A percentile compares a stretch with the other conserved stretches of the same genome.
These are phyloP conservation scores for Pseudognaphalium luteoalbum DNA, from an alignment of 129 eudicot genomes.

Conservation along the genomic window DNA sequence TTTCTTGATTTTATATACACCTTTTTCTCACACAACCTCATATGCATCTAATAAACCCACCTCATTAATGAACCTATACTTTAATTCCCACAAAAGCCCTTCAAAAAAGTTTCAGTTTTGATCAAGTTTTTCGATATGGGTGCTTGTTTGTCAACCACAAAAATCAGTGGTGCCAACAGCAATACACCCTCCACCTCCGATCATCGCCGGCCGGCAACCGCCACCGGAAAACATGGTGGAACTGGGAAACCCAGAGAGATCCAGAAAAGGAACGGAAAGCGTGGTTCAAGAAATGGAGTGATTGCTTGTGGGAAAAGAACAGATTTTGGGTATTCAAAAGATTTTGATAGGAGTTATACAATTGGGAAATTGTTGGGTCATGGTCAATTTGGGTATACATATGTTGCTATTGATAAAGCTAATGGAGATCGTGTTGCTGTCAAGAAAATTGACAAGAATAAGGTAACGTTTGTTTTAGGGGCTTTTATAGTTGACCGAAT, in stretches of 20 bases:
- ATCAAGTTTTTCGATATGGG: constrained; percentile 35
- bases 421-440: constrained; percentile 97
- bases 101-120: constrained; percentile 6
- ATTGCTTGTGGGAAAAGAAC: constrained; percentile 78
- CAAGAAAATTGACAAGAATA: constrained; percentile 88
- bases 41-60: constrained; percentile 14
- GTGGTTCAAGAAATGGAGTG: constrained; percentile 35
- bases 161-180: constrained; percentile 40
- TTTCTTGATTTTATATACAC: constrained; percentile 14
- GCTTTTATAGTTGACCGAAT: constrained; percentile 1
- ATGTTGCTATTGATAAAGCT: constrained; percentile 79
- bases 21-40: constrained; percentile 1
- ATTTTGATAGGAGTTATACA: constrained; percentile 60
- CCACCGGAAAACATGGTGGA: constrained; percentile 16
- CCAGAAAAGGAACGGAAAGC: constrained; percentile 17
- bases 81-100: constrained; percentile 13
- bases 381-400: constrained; percentile 98
- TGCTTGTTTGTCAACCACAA: constrained; percentile 39
- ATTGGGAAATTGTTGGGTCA: constrained; percentile 95
- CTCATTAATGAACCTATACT: constrained; percentile 1
- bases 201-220: constrained; percentile 18
- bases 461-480: constrained; percentile 42
- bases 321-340: constrained; percentile 87
- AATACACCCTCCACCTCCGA: constrained; percentile 36
- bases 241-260: constrained; percentile 25